Evolutionary conservation across 176 grass and related monocot species (phyloP).

Genomic region (Carex parvula): DNA sequence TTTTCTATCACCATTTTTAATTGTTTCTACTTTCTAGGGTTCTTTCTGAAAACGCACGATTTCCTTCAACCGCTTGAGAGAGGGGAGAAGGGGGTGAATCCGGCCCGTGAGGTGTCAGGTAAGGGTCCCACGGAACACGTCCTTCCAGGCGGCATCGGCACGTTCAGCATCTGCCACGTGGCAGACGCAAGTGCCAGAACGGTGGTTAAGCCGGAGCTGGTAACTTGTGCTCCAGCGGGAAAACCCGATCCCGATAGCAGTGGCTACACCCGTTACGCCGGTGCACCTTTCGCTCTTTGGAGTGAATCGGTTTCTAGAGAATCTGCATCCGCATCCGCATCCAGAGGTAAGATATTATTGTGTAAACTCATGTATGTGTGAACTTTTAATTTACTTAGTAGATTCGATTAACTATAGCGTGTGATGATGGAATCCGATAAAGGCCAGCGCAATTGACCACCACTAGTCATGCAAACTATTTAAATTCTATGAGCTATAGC

Average conservation of each 20-base stretch:
- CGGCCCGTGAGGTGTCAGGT: not conserved
- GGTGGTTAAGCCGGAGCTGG: conserved; percentile 27
- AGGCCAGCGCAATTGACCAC: too few relatives aligned
- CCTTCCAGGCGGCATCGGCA: conserved; percentile 51
- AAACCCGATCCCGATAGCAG: conserved; percentile 24
- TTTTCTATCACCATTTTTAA: not conserved
- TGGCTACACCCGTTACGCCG: conserved; percentile 29
- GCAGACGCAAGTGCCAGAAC: conserved; percentile 16
- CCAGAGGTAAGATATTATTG: conserved; percentile 36
- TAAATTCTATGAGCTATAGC: not conserved
- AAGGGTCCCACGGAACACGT: conserved; percentile 39
- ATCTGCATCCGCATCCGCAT: conserved; percentile 15
- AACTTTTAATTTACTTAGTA: not conserved
- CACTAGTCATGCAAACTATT: not conserved
- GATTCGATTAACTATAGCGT: not conserved
- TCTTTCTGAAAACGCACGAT: conserved; percentile 70
- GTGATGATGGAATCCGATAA: too few relatives aligned
- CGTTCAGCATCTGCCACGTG: conserved; percentile 61
- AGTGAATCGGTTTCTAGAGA: conserved; percentile 34
- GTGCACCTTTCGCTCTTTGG: conserved; percentile 54
- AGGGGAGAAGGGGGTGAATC: conserved; percentile 5
- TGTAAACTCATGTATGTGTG: not conserved
- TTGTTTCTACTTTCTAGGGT: conserved; percentile 25
- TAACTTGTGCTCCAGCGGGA: conserved; percentile 12
- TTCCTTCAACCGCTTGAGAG: conserved; percentile 67